These are phyloP conservation scores for Pyrus pyrifolia DNA, from an alignment of 306 rosid genomes.

Conservation along the genomic window DNA sequence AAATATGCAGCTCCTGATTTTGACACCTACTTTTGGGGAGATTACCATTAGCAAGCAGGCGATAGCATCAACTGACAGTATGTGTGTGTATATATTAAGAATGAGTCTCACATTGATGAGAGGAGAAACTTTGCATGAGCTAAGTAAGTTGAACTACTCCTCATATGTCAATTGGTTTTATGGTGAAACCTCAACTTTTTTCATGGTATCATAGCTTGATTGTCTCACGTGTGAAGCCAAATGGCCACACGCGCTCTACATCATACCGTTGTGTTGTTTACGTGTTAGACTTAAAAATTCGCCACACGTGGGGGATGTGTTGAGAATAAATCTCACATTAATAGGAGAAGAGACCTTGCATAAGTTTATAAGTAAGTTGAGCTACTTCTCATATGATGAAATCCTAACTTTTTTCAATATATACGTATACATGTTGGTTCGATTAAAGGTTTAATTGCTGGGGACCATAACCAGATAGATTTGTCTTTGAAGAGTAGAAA, in stretches of 20 bases:
- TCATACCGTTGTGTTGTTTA: fast-evolving
- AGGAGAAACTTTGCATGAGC: fast-evolving
- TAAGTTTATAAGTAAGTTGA: too few species aligned
- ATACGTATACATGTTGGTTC: not conserved
- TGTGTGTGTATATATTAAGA: too few species aligned
- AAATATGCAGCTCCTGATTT: not conserved
- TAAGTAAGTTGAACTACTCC: too few species aligned
- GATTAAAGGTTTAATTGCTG: not conserved
- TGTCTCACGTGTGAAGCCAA: too few species aligned
- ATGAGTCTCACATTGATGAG: fast-evolving
- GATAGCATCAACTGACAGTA: not conserved
- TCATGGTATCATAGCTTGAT: too few species aligned
- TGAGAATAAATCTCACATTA: too few species aligned
- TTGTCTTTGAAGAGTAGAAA: not conserved
- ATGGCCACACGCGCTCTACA: too few species aligned
- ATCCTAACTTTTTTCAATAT: not conserved
- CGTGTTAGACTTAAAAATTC: too few species aligned
- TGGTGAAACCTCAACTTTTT: too few species aligned
- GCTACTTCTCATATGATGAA: not conserved
- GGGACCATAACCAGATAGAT: not conserved
- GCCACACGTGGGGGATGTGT: too few species aligned
- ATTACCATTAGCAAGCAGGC: not conserved
- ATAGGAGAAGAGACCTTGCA: too few species aligned
- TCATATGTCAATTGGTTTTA: too few species aligned
- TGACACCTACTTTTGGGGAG: not conserved